A percentile compares a stretch with the other conserved stretches of the same genome.
These are phyloP conservation scores for Puccinia coronata DNA, from an alignment of 1,284 basidiomycete species.

Conservation along the genomic window DNA sequence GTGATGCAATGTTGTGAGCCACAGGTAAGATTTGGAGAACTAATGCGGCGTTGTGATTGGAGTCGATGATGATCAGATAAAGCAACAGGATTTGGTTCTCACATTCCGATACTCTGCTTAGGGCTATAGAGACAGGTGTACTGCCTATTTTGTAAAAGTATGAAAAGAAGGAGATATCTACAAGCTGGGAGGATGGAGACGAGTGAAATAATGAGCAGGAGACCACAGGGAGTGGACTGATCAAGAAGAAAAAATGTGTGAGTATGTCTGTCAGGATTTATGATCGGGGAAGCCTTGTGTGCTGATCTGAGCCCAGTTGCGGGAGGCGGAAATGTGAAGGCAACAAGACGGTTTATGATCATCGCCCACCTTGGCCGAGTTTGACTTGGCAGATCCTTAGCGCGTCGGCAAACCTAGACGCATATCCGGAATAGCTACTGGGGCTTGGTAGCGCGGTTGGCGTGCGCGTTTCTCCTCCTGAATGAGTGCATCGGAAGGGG, in stretches of 20 bases:
- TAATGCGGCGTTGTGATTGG: not conserved
- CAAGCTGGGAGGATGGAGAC: not conserved
- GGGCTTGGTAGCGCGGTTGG: slow-evolving; percentile 71
- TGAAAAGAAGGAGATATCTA: not conserved
- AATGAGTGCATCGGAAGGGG: not conserved
- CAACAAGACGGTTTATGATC: not conserved
- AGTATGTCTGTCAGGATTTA: not conserved
- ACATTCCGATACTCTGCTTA: no score
- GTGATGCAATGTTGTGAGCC: no score
- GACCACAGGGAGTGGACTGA: not conserved
- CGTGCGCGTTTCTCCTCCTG: slow-evolving; percentile 80
- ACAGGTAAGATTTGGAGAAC: no score
- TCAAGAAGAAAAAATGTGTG: not conserved
- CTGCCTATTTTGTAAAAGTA: not conserved
- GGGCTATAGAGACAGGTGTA: not conserved
- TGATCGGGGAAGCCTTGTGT: not conserved
- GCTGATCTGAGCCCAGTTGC: not conserved
- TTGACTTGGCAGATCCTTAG: not conserved
- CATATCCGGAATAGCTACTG: slow-evolving; percentile 57
- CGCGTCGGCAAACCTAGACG: slow-evolving; percentile 35
- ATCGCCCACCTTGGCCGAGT: not conserved
- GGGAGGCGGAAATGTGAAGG: no score
- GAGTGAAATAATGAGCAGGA: no score
- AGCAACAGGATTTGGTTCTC: not conserved
- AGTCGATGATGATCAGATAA: not conserved